These are phyloP conservation scores for Tulasnella calospora DNA, from an alignment of 768 basidiomycete species.

Conservation along the genomic window DNA sequence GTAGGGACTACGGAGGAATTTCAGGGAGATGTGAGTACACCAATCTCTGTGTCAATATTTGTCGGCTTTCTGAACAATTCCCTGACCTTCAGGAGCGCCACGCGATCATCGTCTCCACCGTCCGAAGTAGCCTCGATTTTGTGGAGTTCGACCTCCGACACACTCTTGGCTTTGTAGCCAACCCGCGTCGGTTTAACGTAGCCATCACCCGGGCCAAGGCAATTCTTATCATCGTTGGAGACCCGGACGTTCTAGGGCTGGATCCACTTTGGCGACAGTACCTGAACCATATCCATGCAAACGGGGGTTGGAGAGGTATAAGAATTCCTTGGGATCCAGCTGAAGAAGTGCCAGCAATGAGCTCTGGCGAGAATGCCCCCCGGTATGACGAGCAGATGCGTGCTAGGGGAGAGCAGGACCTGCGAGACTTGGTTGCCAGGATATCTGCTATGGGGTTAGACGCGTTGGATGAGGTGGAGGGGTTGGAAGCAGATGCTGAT, in stretches of 20 bases:
- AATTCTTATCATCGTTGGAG: constrained; percentile 57
- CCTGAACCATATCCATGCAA: constrained; percentile 50
- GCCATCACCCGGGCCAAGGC: constrained; percentile 63
- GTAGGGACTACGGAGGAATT: constrained; percentile 43
- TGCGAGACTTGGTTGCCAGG: not conserved
- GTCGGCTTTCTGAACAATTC: not conserved
- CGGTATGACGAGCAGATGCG: not conserved
- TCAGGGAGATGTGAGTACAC: constrained; percentile 41
- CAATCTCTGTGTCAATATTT: not conserved
- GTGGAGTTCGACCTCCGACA: constrained; percentile 50
- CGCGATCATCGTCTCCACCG: constrained; percentile 56
- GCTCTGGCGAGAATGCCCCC: not conserved
- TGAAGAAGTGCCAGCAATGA: not conserved
- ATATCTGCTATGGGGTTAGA: constrained; percentile 2
- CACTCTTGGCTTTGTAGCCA: constrained; percentile 46
- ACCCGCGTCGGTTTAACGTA: constrained; percentile 36
- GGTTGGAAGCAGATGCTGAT: constrained; percentile 38
- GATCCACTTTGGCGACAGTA: constrained; percentile 59
- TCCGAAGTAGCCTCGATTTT: constrained; percentile 50
- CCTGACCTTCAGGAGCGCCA: constrained; percentile 46
- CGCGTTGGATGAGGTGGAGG: constrained; percentile 24
- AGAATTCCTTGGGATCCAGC: constrained; percentile 18
- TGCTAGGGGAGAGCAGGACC: not conserved
- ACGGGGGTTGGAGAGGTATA: constrained; percentile 52
- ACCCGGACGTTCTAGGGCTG: constrained; percentile 53